Evolutionary conservation across 2,329 filamentous ascomycete species (phyloP), one percentile per base, ranked within the genome.

Genomic region (Boeremia lycopersici): DNA sequence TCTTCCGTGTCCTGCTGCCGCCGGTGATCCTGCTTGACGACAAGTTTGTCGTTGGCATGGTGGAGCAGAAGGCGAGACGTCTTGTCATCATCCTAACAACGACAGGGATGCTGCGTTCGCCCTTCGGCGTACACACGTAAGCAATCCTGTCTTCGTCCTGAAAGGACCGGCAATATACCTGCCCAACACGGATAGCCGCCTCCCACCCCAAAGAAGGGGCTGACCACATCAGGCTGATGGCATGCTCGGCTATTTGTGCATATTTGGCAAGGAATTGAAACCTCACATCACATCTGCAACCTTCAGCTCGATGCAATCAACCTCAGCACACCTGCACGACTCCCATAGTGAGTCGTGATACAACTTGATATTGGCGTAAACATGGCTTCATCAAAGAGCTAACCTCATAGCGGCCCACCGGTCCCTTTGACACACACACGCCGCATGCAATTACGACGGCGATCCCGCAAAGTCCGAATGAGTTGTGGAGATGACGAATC

Each of bases 401-500:
- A 57, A 45, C 35, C 39, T 48, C 40, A 48, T 56, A 46, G 36
- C 43, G 41, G 35, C 48, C 52, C 53, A 51, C 48, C 53, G n/a
- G 17, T 36, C 15, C 15, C 47, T 52, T 42, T 50, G 28, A 42
- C 34, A 49, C 44, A 34, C 43, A 45, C 46, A 39, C 43, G 44
- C 56, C 43, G 57, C 55, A 56, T 63, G 60, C 62, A 59, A 52
- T 53, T 52, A 49, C 57, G 15, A 55, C 34, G 38, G 40, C 41
- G 50, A 55, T 44, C 28, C 44, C 51, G 51, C 31, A 44, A 56
- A 48, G 19, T 48, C 65, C 54, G 60, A 55, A 43, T 48, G 25
- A 46, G 48, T 58, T 56, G 67, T 69, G 68, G 67, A 70, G 59
- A 63, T 68, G 59, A 67, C 59, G 50, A 52, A 64, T 63, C 61